phyloP scores from a whole-genome alignment of 225 moss, liverwort and hornwort genomes.

The Sphagnum tenellum region DNA sequence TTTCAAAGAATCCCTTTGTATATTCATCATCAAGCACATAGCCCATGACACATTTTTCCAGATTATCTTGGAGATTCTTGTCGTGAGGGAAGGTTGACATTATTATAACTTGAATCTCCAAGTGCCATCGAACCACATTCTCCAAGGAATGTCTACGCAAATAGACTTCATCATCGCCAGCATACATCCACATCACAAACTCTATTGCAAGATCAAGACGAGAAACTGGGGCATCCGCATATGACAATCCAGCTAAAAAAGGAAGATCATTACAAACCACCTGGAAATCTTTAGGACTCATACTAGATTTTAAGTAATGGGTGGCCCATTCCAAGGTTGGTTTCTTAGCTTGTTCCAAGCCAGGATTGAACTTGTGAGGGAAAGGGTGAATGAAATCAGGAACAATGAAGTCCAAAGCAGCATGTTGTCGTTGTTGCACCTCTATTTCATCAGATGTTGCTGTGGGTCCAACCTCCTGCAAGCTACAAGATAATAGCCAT shows the following conservation, averaged over 20 bases:
- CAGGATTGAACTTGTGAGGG: background rate
- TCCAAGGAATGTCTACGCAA: background rate
- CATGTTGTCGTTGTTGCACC: background rate
- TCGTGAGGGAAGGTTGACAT: conserved; percentile 11
- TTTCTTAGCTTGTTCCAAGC: background rate
- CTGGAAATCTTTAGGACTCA: background rate
- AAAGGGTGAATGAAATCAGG: conserved; percentile 6
- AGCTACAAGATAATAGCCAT: background rate
- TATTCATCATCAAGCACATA: too few species aligned
- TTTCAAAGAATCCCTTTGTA: too few species aligned
- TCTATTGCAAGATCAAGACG: background rate
- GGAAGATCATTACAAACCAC: background rate
- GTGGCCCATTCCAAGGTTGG: conserved; percentile 1
- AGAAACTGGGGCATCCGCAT: background rate
- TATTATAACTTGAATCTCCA: conserved; percentile 2
- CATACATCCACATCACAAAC: background rate
- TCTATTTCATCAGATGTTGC: background rate
- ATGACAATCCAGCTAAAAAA: background rate
- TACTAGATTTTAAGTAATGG: background rate
- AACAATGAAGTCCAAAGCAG: background rate
- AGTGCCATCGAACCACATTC: background rate
- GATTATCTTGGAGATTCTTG: conserved; percentile 2
- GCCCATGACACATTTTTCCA: background rate
- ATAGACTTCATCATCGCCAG: conserved; percentile 9
- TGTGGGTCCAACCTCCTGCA: background rate